Evolutionary conservation across 2,329 filamentous ascomycete species (phyloP), one percentile per base, ranked within the genome.

Genomic region (Colletotrichum destructivum): DNA sequence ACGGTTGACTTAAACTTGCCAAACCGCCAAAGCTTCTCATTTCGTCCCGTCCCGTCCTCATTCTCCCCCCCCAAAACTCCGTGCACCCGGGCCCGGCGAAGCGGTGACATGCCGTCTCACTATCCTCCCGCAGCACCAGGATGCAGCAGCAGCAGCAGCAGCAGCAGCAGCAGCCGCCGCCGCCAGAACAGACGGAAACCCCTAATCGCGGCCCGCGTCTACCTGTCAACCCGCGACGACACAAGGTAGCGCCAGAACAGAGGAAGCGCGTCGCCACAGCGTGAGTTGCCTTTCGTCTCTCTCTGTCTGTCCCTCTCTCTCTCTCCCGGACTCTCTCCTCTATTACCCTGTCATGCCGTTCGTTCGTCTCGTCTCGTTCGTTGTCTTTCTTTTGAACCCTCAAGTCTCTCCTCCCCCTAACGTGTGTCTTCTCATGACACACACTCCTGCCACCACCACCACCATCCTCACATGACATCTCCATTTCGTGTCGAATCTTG

Each of bases 191-290:
- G 56, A 59, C 67, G 38, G 61, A 63, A 60, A 57, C 21, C 54
- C 75, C 40, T 78, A 83, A 21, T 11, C 68, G 63, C 31, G 68
- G n/a, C 52, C 52, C 56, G 65, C 82, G 86, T 64, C 79, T 88
- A 73, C 85, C 86, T 38, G 86, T 87, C 74, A 87, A 88, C 75
- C 85, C 85, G 62, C 84, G 86, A 60, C 81, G 84, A 62, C 82
- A 85, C 74, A 85, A 85, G 77, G 86, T 88, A 61, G 77, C 82
- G 31, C 81, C 83, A 4, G 84, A 85, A 57, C 78, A 85, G 72
- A 82, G 86, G 62, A 87, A 87, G 77, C 83, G 86, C 55, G 86
- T 87, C 59, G 81, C 82, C 18, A 86, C 84, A 66, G 86, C 86
- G 86, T 87, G 79, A 82, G 85, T 83, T 16, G 21, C 15, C 21